Base-by-base conservation (phyloP, 2,329 filamentous ascomycete species). In the Blastomyces silverae region DNA sequence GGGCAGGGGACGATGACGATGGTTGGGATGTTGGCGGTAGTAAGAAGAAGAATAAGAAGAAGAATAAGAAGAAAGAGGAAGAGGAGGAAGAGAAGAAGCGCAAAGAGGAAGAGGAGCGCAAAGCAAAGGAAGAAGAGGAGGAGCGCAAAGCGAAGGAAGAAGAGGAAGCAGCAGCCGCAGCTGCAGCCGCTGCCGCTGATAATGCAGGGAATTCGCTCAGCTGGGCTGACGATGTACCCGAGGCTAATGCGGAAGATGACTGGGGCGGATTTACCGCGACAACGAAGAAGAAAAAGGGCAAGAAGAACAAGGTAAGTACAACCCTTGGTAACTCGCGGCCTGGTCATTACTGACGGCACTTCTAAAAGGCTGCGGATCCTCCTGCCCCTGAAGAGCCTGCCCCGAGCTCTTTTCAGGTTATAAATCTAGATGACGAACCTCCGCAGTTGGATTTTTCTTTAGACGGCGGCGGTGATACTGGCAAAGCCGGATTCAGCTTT, bases 361-460 rank as follows among this genome's bases (percentile, higher is more conserved):
- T 34, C 50, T 48, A 42, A 52, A 37, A 74, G 71, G 72, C 73
- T 55, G 67, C 69, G 34, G 77, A 74, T 53, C 71, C 75, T 48
- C 72, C 74, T n/a, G 69, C 70, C 28, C 73, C 72, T 39, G 72
- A 71, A 6, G 76, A 77, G 25, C 72, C 75, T 31, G 71, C 79
- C 15, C 69, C 76, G 55, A 82, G 84, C 64, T 77, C 81, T n/a
- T 90, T 90, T 69, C 82, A 89, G 56, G 87, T 90, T 37, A 85
- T 91, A 68, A 89, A 85, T 70, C 75, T 91, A 34, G 83, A 87
- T 68, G 86, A 88, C 64, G 72, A 77, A 34, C 80, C 78, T n/a
- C 84, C 85, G 1, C 83, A 84, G 64, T 72, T 86, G 6, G 84
- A 87, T 67, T 72, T 86, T 17, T 82, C 79, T 66, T 82, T 86